phyloP scores from a whole-genome alignment of 257 asterid genomes.

The Marsdenia floribunda region DNA sequence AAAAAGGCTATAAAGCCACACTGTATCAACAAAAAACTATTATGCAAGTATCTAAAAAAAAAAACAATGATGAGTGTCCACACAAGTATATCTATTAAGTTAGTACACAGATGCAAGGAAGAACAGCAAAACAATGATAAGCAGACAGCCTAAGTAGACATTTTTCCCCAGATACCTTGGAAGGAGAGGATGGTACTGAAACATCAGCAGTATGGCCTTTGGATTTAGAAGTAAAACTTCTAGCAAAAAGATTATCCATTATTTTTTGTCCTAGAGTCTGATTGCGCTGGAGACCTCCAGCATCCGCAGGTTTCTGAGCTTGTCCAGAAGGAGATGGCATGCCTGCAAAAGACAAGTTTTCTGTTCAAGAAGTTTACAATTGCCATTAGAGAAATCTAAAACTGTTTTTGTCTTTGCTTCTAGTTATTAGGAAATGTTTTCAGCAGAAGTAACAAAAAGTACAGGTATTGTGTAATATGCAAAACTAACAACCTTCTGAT shows the following conservation, averaged over 20 bases:
- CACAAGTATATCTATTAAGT: neutral
- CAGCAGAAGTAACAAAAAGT: constrained; percentile 1
- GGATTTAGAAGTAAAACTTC: constrained; percentile 80
- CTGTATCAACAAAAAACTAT: neutral
- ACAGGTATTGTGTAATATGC: constrained; percentile 11
- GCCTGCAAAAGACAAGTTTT: constrained; percentile 41
- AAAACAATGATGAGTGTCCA: neutral
- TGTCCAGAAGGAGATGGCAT: constrained; percentile 82
- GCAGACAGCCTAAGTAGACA: constrained; percentile 12
- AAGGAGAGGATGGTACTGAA: constrained; percentile 60
- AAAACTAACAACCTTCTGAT: constrained; percentile 63
- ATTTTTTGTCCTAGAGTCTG: constrained; percentile 93
- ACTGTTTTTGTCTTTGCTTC: neutral
- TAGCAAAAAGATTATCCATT: constrained; percentile 76
- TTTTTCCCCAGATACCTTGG: constrained; percentile 54
- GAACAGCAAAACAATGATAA: constrained; percentile 1
- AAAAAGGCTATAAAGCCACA: neutral
- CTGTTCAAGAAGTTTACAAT: constrained; percentile 11
- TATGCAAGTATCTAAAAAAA: neutral
- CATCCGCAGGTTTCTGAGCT: constrained; percentile 41
- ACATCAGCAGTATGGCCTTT: constrained; percentile 49
- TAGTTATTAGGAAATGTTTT: neutral
- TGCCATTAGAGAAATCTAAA: neutral
- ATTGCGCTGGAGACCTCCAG: constrained; percentile 62
- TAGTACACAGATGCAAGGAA: constrained; percentile 11